Conservation (phyloP, 2,329 filamentous ascomycete species). For the Huntiella omanensis region DNA sequence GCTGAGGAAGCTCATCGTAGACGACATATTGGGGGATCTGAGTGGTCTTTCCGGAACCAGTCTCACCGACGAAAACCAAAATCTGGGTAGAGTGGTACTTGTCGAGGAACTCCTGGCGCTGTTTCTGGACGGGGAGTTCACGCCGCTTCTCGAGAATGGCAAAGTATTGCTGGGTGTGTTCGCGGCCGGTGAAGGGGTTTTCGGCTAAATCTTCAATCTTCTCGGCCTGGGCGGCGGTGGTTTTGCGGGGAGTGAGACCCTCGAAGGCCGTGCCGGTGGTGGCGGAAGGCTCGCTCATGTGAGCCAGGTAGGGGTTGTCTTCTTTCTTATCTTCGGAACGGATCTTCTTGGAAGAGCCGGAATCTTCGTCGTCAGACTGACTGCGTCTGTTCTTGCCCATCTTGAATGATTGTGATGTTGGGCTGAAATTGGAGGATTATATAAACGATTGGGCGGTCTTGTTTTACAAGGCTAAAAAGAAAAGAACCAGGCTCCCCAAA, state of each 20-base stretch:
- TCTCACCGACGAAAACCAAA: slow-evolving; percentile 96
- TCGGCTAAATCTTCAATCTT: slow-evolving; percentile 59
- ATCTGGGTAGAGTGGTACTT: slow-evolving; percentile 91
- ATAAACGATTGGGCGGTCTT: background rate
- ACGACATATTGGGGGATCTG: slow-evolving; percentile 98
- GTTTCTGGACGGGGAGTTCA: slow-evolving; percentile 77
- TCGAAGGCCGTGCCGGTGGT: slow-evolving; percentile 14
- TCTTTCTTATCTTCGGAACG: slow-evolving; percentile 21
- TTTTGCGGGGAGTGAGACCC: slow-evolving; percentile 41
- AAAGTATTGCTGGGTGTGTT: slow-evolving; percentile 72
- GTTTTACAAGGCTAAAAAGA: background rate
- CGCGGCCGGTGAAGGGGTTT: slow-evolving; percentile 69
- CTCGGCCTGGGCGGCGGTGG: slow-evolving; percentile 56
- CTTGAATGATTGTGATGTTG: slow-evolving; percentile 7
- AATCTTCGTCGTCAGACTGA: slow-evolving; percentile 20
- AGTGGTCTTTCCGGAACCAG: slow-evolving; percentile 96
- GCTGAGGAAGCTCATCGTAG: slow-evolving; percentile 84
- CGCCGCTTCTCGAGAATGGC: slow-evolving; percentile 69
- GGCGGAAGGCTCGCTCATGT: slow-evolving; percentile 47
- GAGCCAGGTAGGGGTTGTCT: slow-evolving; percentile 74
- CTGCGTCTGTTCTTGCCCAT: slow-evolving; percentile 27
- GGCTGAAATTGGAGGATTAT: background rate
- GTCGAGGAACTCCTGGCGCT: slow-evolving; percentile 82
- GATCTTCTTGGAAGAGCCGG: slow-evolving; percentile 25
- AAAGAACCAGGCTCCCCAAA: background rate